phyloP scores from a whole-genome alignment of 2,329 filamentous ascomycete species.

The Leptographium wingfieldii region DNA sequence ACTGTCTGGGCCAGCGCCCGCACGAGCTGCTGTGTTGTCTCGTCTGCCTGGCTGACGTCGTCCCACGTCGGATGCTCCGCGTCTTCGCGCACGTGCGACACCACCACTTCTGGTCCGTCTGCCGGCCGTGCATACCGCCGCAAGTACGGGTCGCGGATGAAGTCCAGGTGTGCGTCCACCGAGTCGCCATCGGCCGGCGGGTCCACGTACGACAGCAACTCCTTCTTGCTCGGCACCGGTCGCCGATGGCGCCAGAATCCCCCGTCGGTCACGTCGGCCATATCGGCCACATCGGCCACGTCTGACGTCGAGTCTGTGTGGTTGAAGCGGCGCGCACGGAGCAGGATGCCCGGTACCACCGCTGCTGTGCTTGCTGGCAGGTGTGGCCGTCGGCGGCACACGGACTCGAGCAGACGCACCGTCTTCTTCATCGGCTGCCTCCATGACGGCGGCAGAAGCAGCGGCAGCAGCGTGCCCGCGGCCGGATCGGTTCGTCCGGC shows the following conservation, averaged over 20 bases:
- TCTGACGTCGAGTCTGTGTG: background rate
- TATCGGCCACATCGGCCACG: background rate
- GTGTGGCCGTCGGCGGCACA: background rate
- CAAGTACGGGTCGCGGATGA: conserved; percentile 39
- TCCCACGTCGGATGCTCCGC: conserved; percentile 30
- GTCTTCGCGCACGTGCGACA: conserved; percentile 40
- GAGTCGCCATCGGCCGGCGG: conserved; percentile 32
- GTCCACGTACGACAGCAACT: conserved; percentile 41
- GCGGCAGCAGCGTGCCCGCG: conserved; percentile 10
- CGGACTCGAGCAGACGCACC: background rate
- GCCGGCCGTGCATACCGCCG: conserved; percentile 39
- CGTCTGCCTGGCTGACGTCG: conserved; percentile 23
- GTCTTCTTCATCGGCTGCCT: background rate
- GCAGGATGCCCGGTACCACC: background rate
- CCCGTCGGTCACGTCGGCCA: background rate
- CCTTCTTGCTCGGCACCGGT: conserved; percentile 20
- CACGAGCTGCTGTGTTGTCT: conserved; percentile 23
- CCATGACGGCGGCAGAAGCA: conserved; percentile 8
- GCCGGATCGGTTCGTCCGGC: conserved; percentile 7
- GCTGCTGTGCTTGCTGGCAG: background rate
- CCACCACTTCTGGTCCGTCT: conserved; percentile 28
- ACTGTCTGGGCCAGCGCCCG: conserved; percentile 28
- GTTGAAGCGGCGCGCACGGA: background rate
- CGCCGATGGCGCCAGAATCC: conserved; percentile 3
- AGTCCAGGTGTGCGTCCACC: conserved; percentile 40